Base-by-base conservation (phyloP, 345 rosid genomes). In the Eucalyptus globulus region DNA sequence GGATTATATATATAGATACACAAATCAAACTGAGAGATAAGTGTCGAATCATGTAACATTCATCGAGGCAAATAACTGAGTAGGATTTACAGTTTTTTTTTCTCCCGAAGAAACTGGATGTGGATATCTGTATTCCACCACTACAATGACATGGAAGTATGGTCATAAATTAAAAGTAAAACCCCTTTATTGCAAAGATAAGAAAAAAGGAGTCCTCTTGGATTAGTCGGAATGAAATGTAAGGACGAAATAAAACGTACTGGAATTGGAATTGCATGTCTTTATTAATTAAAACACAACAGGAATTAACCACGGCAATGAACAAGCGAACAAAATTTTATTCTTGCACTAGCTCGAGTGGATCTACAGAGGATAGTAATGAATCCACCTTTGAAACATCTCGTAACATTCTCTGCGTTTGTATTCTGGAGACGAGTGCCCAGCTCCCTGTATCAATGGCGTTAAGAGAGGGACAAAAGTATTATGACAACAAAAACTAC, bases 321-420 rank as follows among this genome's bases (percentile, higher is more conserved):
- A 29, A 7, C 72, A 65, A 65, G 6, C 19, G 8, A 65, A 62
- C 3, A 14, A 29, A 65, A 29, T 65, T 6, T 65, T 65, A 65
- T 65, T 29, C 72, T 29, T 29, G 37, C 37, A 29, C 72, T 1
- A 4, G 3, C 72, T 29, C 19, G 5, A 14, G 37, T 7, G 87
- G 88, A 53, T 19, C 50, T 87, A 90, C 12, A 90, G 24, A 26
- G 92, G 92, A 88, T 92, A 90, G 81, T 89, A 89, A 89, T 90
- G 93, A 53, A 89, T 86, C 93, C 93, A 92, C 13, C 92, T 88
- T 7, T 56, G 19, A 65, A 92, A 92, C 93, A 92, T 91, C n/a
- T 91, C 85, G 40, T 87, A 91, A 43, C 93, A 92, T 87, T 90
- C 88, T 76, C 88, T 76, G 5, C 89, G 92, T 19, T 89, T 34